These are phyloP conservation scores for Ophryocystis elektroscirrha DNA, from an alignment of 169 alveolate genomes.

Conservation along the genomic window DNA sequence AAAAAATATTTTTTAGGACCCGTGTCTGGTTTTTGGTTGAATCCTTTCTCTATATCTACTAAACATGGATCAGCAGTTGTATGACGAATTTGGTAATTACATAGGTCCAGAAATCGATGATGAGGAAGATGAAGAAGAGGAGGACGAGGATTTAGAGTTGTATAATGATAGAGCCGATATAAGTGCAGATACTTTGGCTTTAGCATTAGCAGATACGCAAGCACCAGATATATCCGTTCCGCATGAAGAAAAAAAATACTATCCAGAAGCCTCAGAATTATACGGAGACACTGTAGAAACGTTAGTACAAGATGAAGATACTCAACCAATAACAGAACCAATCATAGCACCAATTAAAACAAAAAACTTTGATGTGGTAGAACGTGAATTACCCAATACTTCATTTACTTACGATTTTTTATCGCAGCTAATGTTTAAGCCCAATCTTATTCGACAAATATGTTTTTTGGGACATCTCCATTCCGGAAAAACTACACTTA, in stretches of 20 bases:
- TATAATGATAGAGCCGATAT: background rate
- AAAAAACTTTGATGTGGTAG: constrained; percentile 54
- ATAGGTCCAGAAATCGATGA: constrained; percentile 71
- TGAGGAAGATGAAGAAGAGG: constrained; percentile 26
- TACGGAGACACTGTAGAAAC: constrained; percentile 20
- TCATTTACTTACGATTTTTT: constrained; percentile 71
- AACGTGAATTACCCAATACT: constrained; percentile 53
- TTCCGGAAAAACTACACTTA: constrained; percentile 87
- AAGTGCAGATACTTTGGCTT: background rate
- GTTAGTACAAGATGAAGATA: constrained; percentile 19
- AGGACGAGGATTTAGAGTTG: constrained; percentile 1
- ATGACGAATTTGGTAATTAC: constrained; percentile 98
- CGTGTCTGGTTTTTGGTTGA: too few species aligned
- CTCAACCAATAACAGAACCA: constrained; percentile 87
- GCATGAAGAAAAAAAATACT: constrained; percentile 19
- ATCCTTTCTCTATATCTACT: too few species aligned
- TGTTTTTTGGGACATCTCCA: constrained; percentile 88
- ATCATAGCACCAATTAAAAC: constrained; percentile 74
- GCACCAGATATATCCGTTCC: background rate
- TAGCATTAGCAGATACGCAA: background rate
- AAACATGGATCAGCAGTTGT: too few species aligned
- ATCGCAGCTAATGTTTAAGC: constrained; percentile 63
- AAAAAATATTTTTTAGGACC: too few species aligned
- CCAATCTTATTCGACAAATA: constrained; percentile 72
- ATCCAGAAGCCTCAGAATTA: constrained; percentile 32